A percentile compares a stretch with the other conserved stretches of the same genome.
phyloP scores from a whole-genome alignment of 1,284 basidiomycete species.

The Inonotus obliquus region DNA sequence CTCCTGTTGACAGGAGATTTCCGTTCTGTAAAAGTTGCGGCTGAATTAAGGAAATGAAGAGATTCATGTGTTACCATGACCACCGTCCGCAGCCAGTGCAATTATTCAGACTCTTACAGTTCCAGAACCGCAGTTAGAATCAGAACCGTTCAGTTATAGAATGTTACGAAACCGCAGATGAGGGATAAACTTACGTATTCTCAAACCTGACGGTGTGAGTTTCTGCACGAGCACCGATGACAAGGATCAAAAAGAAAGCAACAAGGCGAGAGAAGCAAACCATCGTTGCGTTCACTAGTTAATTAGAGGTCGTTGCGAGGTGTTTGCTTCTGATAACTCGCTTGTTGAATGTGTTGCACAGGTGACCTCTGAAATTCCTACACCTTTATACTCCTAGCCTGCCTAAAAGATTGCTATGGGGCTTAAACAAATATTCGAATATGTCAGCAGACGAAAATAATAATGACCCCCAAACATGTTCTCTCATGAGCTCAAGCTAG shows the following conservation, averaged over 20 bases:
- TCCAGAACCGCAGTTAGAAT: slow-evolving; percentile 30
- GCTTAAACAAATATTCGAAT: too few relatives aligned
- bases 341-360: background rate
- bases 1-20: slow-evolving; percentile 25
- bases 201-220: slow-evolving; percentile 29
- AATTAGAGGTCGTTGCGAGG: too few relatives aligned
- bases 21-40: slow-evolving; percentile 27
- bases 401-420: too few relatives aligned
- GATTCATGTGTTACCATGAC: background rate
- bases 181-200: slow-evolving; percentile 24
- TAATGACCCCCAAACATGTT: background rate
- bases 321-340: too few relatives aligned
- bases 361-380: background rate
- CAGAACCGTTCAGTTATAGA: slow-evolving; percentile 17
- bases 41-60: slow-evolving; percentile 9
- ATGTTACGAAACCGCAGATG: slow-evolving; percentile 4
- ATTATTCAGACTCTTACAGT: slow-evolving; percentile 23
- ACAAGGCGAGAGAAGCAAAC: background rate
- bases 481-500: background rate
- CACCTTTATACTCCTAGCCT: background rate
- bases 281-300: background rate
- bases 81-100: background rate
- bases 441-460: too few relatives aligned
- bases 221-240: slow-evolving; percentile 21
- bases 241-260: slow-evolving; percentile 3